Evolutionary conservation across 176 grass and related monocot species (phyloP).

Genomic region (Aegilops tauschii): DNA sequence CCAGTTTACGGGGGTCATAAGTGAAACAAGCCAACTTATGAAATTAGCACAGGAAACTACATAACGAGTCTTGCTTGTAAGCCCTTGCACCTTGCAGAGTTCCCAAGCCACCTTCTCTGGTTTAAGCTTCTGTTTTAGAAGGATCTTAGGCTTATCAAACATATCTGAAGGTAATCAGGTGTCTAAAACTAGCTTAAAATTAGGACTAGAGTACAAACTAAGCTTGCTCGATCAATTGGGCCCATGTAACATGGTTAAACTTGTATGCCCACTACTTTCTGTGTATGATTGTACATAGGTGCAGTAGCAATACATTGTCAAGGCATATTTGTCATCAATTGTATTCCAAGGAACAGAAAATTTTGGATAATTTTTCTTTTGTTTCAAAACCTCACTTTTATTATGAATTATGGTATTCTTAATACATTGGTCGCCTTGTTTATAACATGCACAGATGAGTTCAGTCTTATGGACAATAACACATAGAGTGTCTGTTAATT

Average conservation of each 20-base stretch:
- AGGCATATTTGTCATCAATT: constrained; percentile 3
- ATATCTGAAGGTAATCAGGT: background rate
- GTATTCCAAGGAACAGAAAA: constrained; percentile 10
- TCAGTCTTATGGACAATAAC: background rate
- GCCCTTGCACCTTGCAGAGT: background rate
- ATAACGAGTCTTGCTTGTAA: constrained; percentile 11
- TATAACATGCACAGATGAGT: background rate
- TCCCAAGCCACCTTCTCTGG: constrained; percentile 4
- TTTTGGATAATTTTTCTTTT: constrained; percentile 3
- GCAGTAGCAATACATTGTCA: background rate
- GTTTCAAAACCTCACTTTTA: background rate
- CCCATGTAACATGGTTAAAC: background rate
- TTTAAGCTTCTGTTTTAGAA: constrained; percentile 25
- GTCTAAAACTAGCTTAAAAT: constrained; percentile 3
- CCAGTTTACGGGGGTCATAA: background rate
- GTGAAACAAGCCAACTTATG: constrained; percentile 5
- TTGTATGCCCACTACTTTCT: background rate
- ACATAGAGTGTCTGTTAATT: constrained; percentile 13
- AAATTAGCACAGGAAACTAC: constrained; percentile 10
- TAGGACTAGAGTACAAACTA: background rate
- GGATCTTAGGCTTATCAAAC: constrained; percentile 20
- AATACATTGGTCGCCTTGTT: constrained; percentile 7
- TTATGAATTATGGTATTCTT: constrained; percentile 8
- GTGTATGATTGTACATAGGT: background rate
- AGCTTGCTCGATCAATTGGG: background rate